Base-by-base conservation (phyloP, 306 rosid species). In the Vigna radiata region DNA sequence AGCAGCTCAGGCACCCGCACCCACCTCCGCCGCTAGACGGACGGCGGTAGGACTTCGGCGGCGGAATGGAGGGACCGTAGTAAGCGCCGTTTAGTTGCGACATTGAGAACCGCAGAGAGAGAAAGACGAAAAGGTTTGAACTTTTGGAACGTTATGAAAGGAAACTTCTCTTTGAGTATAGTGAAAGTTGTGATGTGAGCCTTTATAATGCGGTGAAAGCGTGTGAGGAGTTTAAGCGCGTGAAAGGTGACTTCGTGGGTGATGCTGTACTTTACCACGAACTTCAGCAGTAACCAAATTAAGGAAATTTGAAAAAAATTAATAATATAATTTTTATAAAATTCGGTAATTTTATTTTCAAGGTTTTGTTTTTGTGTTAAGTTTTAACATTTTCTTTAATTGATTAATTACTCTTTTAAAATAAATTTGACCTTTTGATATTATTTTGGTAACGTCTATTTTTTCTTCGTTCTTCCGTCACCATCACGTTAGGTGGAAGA, bases 41-140 rank as follows among this genome's bases (percentile, higher is more conserved):
- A 15, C 88, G 87, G 76, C 76, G 64, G 84, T 83, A 59, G 69
- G 88, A 60, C 7, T 77, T 86, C 0, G 89, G 91, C 17, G 96
- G 92, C 0, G 98, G 98, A 61, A 93, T 67, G 3, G 98, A 68
- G 1, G 98, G 97, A 44, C 97, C 98, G 77, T 93, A 91, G 77
- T 88, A 93, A 33, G 98, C 87, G 21, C 97, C 96, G 85, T 93
- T 93, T 41, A 93, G 14, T 21, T 72, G 84, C 5, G 92, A 82
- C 93, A 91, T 91, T 68, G 50, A 5, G 15, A 44, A 44, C 46
- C 12, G 46, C 13, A 41, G 46, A 41, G 13, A 41, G 21, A 3
- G 31, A n/a, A 4, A 17, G n/a, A 2, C 18, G 0, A 48, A 52
- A 5, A 1, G 41, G 14, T 74, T 69, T 67, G 8, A 62, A 61